Base-by-base conservation (phyloP, 2,329 filamentous ascomycete species). In the Botrytis elliptica region DNA sequence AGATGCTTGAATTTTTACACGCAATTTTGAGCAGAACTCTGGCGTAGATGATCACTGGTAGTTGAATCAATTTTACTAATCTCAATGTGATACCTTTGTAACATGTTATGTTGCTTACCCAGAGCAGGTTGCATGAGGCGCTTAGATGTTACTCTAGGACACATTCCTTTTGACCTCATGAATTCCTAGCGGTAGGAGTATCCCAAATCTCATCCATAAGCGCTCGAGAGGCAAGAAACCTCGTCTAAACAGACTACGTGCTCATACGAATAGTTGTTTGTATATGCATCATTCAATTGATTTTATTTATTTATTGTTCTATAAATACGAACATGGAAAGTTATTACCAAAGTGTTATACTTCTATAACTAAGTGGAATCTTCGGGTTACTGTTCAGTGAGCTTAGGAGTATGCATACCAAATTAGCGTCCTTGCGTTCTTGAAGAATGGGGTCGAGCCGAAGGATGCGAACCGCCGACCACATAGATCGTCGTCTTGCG, bases 381-480 rank as follows among this genome's bases (percentile, higher is more conserved):
- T n/a, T 63, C 7, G 14, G 1, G 3, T 8, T 8, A 40, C 10
- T 16, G 4, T 4, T 18, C 18, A 63, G 3, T 7, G 36, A 7
- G 33, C 25, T 25, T n/a, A 38, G 12, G 16, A 20, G 20, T 36
- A 14, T 25, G 10, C 18, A 18, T 22, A 38, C 12, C 20, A 2
- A 49, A 18, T 6, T 44, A 36, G 9, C 29, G 6, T 36, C 29
- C 33, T 36, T 16, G 25, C 22, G 20, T 18, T n/a, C 20, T 20
- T 49, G 20, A 49, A 64, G 2, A n/a, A 40, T 36, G 63, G 29
- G 20, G 22, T 40, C 16, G 44, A 49, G 6, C 25, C 20, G 22
- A 49, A 49, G 63, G 63, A 66, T 66, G 63, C 63, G 42, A 66
- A 22, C 44, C 42, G 63, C 63, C 44, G 20, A 36, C 63, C 42